phyloP scores from a whole-genome alignment of 2,329 filamentous ascomycete genomes.

The Penicillium sp. region DNA sequence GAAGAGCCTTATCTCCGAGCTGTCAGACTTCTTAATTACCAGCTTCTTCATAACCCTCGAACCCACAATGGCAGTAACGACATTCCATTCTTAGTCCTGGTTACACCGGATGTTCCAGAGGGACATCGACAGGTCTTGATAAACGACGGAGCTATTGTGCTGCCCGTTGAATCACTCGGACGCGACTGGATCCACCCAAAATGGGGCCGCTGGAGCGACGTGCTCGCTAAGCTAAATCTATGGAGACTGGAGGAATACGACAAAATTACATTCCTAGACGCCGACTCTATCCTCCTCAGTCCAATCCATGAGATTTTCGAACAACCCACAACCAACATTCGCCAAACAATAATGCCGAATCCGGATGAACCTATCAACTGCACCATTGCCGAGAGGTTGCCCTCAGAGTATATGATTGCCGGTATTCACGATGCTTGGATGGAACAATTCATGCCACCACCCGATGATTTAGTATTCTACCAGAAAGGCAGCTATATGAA shows the following conservation, averaged over 20 bases:
- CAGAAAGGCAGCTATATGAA: conserved; percentile 7
- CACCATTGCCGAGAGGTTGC: neutral
- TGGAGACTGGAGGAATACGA: conserved; percentile 8
- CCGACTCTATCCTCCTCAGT: conserved; percentile 3
- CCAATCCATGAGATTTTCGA: conserved; percentile 7
- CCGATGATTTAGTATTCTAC: neutral
- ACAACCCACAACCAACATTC: neutral
- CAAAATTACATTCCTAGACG: conserved; percentile 5
- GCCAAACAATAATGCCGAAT: too few species aligned
- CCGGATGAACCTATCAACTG: neutral
- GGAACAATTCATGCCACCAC: too few species aligned
- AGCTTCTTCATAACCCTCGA: conserved; percentile 6
- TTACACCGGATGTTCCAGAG: conserved; percentile 2
- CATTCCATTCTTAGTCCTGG: conserved; percentile 4
- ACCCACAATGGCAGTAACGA: conserved; percentile 1
- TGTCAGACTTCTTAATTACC: conserved; percentile 6
- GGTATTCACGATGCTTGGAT: conserved; percentile 3
- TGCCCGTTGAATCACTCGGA: conserved; percentile 2
- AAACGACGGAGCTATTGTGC: neutral
- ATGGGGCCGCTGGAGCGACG: neutral
- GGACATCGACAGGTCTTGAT: conserved; percentile 1
- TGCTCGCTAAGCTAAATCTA: conserved; percentile 5
- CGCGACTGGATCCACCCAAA: neutral
- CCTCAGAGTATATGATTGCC: conserved; percentile 3
- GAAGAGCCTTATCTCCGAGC: conserved; percentile 6